Percentiles rank a stretch among this genome's conserved stretches.
Conservation (phyloP, 1,284 basidiomycete species). For the Cystobasidium pallidum region DNA sequence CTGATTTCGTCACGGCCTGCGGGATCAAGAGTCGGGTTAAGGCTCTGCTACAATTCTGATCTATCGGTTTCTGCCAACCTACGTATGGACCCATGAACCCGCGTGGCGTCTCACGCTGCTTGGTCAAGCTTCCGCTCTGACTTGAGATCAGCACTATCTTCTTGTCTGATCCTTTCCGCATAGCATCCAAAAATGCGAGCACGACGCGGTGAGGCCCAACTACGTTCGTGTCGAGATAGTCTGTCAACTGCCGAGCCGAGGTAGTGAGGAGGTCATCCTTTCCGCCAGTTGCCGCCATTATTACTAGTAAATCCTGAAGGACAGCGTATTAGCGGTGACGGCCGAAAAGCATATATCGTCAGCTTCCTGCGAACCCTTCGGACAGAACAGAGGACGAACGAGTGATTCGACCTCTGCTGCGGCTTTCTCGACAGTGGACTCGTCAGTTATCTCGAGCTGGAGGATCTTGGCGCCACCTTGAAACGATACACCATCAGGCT, state of each 20-base stretch:
- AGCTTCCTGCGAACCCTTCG: background rate
- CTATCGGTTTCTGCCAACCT: too few species aligned
- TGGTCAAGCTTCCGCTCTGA: constrained; percentile 15
- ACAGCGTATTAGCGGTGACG: background rate
- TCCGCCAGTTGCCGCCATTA: constrained; percentile 10
- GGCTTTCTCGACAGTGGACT: background rate
- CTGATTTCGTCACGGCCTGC: constrained; percentile 23
- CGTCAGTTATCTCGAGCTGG: constrained; percentile 14
- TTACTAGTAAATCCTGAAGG: constrained; percentile 18
- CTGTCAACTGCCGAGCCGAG: background rate
- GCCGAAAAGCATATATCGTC: background rate
- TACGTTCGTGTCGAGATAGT: constrained; percentile 26
- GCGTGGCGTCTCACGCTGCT: background rate
- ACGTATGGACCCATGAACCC: constrained; percentile 29
- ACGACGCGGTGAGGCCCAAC: constrained; percentile 12
- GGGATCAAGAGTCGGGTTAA: background rate
- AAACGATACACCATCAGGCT: constrained; percentile 1
- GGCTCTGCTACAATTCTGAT: too few species aligned
- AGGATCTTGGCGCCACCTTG: background rate
- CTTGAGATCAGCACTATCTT: constrained; percentile 22
- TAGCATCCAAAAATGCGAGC: constrained; percentile 19
- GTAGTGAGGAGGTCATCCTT: constrained; percentile 14
- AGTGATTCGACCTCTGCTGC: constrained; percentile 23
- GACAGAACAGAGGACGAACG: background rate
- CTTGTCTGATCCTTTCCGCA: constrained; percentile 13